Percentiles rank a stretch among this genome's conserved stretches.
Conservation (phyloP, 2,329 filamentous ascomycete species). For the Aspergillus caelatus region DNA sequence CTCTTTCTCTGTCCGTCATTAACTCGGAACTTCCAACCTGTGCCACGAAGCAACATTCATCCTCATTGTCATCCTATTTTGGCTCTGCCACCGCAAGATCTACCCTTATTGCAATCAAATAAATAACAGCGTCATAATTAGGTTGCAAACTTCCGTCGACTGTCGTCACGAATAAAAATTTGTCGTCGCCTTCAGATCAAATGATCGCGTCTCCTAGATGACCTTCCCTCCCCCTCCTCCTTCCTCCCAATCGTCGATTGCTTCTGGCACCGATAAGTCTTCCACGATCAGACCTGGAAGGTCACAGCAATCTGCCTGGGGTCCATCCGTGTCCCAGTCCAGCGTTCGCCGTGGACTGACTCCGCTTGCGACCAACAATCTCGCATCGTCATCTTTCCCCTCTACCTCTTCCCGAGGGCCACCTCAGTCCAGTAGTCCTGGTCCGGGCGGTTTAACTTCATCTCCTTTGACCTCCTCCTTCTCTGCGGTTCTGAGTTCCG, state of each 20-base stretch:
- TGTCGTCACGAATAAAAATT: slow-evolving; percentile 30
- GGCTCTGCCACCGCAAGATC: slow-evolving; percentile 19
- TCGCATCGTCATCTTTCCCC: slow-evolving; percentile 44
- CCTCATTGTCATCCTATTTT: slow-evolving; percentile 22
- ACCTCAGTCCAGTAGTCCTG: slow-evolving; percentile 52
- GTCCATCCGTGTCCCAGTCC: slow-evolving; percentile 57
- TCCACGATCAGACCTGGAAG: slow-evolving; percentile 47
- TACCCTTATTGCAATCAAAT: slow-evolving; percentile 11
- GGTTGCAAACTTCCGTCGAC: slow-evolving; percentile 11
- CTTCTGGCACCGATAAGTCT: slow-evolving; percentile 53
- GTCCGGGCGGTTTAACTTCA: slow-evolving; percentile 51
- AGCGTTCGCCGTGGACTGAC: slow-evolving; percentile 59
- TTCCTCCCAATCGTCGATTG: slow-evolving; percentile 56
- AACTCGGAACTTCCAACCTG: slow-evolving; percentile 30
- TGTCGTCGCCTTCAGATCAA: slow-evolving; percentile 47
- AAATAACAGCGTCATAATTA: slow-evolving; percentile 11
- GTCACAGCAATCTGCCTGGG: slow-evolving; percentile 60
- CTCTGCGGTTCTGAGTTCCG: slow-evolving; percentile 55
- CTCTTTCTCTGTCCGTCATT: slow-evolving; percentile 30
- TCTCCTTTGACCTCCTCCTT: slow-evolving; percentile 57
- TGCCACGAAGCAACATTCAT: slow-evolving; percentile 31
- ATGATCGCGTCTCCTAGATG: slow-evolving; percentile 59
- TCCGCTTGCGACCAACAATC: slow-evolving; percentile 59
- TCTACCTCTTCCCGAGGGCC: slow-evolving; percentile 47
- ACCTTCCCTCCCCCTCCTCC: slow-evolving; percentile 57